Conservation (phyloP, 2,329 filamentous ascomycete genomes). For the Botrytis squamosa region DNA sequence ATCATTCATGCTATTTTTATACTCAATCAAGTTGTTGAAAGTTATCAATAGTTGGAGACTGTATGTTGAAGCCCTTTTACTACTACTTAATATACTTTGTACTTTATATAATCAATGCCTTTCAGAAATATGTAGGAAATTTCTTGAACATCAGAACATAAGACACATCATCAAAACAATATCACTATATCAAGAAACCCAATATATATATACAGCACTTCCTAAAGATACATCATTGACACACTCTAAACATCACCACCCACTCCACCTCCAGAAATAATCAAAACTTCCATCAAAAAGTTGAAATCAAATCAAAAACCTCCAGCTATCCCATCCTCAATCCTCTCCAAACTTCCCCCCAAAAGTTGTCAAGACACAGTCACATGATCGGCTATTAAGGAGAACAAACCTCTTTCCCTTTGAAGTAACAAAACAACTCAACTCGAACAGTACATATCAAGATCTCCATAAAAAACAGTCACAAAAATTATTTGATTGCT, state of each 20-base stretch:
- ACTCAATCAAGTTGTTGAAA: too few species aligned
- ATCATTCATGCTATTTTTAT: too few species aligned
- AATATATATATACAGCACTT: background rate
- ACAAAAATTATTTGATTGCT: background rate
- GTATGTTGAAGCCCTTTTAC: background rate
- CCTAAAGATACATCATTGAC: background rate
- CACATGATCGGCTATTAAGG: conserved; percentile 14
- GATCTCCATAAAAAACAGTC: background rate
- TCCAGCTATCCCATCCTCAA: background rate
- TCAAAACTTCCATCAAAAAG: background rate
- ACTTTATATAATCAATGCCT: background rate
- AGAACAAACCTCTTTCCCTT: background rate
- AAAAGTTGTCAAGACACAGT: background rate
- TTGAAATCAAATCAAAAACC: background rate
- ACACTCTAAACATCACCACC: background rate
- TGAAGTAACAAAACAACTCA: background rate
- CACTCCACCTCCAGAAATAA: too few species aligned
- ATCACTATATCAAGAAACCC: background rate
- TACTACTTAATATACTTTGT: accelerated
- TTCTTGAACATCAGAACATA: accelerated
- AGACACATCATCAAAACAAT: accelerated
- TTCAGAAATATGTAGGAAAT: background rate
- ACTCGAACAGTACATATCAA: background rate
- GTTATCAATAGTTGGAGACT: background rate
- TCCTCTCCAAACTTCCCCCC: background rate